Base-by-base conservation (phyloP, 495 filamentous ascomycete genomes). In the Xylaria grammica region DNA sequence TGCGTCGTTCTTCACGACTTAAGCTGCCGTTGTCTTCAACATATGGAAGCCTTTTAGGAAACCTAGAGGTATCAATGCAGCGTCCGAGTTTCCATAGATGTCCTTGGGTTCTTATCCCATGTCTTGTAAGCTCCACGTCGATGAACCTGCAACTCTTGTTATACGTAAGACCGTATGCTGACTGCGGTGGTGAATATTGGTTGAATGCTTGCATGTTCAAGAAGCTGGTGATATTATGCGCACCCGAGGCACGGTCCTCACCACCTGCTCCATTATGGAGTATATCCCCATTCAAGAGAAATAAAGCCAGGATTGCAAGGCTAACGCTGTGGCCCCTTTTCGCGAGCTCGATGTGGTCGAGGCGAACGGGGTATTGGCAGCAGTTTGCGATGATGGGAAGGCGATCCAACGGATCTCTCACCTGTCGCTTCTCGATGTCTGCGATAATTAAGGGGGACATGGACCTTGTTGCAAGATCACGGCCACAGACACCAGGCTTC, bases 261-360 rank as follows among this genome's bases (percentile, higher is more conserved):
- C n/a, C 9, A 9, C 26, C 27, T 8, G 1, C 15, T 7, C 50
- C 50, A 11, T 53, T 53, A 19, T 53, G 4, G 17, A 34, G 29
- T 53, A 53, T 53, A 4, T 53, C 29, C 29, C 27, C 50, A 34
- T 53, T 53, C 27, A 53, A 11, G 17, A 53, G 50, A 36, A 53
- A 53, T 13, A 53, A 19, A 1, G 50, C 29, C 8, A 53, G 22
- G 11, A 53, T 53, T 11, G 50, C 11, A 22, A 53, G 50, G 29
- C 50, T 53, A 20, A 53, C 19, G 29, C 50, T 53, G 4, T 32
- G 15, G 46, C 17, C 27, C 29, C 29, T 53, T 20, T 53, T 53
- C n/a, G 17, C 1, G 29, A 53, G 50, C 50, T 53, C 50, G 22
- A 8, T 19, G 29, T 11, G 1, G 27, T 34, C 50, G 26, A 53